Evolutionary conservation across 2,329 filamentous ascomycete species (phyloP), one percentile per base, ranked within the genome.

Genomic region (Pseudocercospora vitis): DNA sequence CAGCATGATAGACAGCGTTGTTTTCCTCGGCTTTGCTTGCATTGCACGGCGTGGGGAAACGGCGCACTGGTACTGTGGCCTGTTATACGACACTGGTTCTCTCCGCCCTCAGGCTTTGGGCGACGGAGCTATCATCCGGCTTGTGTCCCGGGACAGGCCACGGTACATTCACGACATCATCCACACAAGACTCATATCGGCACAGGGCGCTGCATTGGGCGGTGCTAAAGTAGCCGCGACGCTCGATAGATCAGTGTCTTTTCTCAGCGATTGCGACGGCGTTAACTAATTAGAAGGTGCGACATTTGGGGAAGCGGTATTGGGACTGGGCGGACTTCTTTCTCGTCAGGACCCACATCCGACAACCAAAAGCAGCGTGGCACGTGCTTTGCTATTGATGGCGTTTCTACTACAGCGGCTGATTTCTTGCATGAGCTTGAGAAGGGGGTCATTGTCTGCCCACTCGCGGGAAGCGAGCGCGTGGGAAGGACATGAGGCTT

Each of bases 1-100:
- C 56, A 59, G 58, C 60, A 63, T 63, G 56, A 63, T 63, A 61
- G 58, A 61, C 55, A 55, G 60, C 60, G 60, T 63, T 62, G 53
- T 55, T 58, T 60, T 57, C 49, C 56, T 55, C 56, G 50, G 52
- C 59, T 49, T 58, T 55, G 52, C 52, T 55, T 60, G 59, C 59
- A 62, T 62, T 58, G 55, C 59, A 57, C 53, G 59, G 57, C 55
- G 57, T 55, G 56, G 59, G 58, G 48, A 57, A 58, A 55, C 47
- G 57, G 57, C 59, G 59, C 57, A 55, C 53, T 57, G 52, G 52
- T 60, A 56, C 53, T 53, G 55, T 62, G 59, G 57, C 53, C 42
- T 57, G 53, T 58, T 52, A 40, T 50, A 40, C 35, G 50, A 56
- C 50, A 40, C 52, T 44, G 40, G 49, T 48, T 59, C 45, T 55